These are phyloP conservation scores for Podosphaera fusca DNA, from an alignment of 2,329 filamentous ascomycete species.

Conservation along the genomic window DNA sequence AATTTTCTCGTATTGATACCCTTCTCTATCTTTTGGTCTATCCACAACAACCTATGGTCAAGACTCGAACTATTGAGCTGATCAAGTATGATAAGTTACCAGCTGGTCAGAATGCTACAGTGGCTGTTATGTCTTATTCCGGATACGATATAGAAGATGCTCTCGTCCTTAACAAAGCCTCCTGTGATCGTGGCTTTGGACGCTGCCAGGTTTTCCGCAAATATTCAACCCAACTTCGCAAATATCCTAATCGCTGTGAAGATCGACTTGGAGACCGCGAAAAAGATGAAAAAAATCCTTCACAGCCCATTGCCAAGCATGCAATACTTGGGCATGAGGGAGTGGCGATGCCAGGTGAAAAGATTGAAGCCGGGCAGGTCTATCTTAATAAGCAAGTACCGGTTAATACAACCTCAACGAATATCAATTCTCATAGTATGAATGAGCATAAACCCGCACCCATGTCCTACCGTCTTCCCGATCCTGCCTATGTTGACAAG, in stretches of 20 bases:
- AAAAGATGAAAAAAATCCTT: constrained; percentile 27
- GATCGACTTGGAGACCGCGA: constrained; percentile 42
- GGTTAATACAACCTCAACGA: constrained; percentile 49
- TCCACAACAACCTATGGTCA: constrained; percentile 91
- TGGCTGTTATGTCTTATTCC: constrained; percentile 98
- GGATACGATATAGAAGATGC: constrained; percentile 99
- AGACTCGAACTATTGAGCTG: constrained; percentile 86
- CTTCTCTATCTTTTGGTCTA: constrained; percentile 93
- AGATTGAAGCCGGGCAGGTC: constrained; percentile 55
- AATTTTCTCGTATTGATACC: constrained; percentile 91
- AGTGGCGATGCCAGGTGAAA: constrained; percentile 64
- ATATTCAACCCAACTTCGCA: constrained; percentile 64
- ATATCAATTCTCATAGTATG: constrained; percentile 39
- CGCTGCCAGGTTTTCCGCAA: constrained; percentile 97
- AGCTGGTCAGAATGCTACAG: constrained; percentile 87
- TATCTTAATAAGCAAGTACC: constrained; percentile 83
- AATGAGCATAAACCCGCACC: constrained; percentile 42
- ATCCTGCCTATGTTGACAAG: constrained; percentile 83
- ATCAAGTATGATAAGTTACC: constrained; percentile 95
- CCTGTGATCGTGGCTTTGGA: constrained; percentile 82
- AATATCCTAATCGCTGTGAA: constrained; percentile 60
- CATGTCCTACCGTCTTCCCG: constrained; percentile 60
- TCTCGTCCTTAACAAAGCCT: constrained; percentile 87
- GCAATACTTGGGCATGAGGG: constrained; percentile 64
- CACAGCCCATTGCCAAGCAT: constrained; percentile 42